These are phyloP conservation scores for Talaromyces sp. DNA, from an alignment of 2,329 filamentous ascomycete species.

Conservation along the genomic window DNA sequence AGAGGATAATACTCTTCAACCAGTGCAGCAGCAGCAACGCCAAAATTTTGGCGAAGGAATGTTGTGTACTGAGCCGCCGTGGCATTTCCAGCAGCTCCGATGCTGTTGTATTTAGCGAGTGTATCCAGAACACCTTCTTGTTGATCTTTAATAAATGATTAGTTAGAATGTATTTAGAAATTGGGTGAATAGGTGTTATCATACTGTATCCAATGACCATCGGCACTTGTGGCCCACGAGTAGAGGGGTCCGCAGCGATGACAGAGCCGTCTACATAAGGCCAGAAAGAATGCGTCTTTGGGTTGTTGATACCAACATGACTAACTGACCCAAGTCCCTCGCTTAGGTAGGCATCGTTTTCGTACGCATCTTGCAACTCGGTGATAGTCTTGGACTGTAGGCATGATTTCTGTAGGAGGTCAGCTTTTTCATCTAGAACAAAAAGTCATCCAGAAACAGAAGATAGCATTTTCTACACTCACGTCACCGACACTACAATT, in stretches of 20 bases:
- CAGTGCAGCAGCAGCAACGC: background rate
- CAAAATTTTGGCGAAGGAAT: slow-evolving; percentile 17
- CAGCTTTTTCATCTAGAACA: background rate
- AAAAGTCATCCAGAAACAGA: background rate
- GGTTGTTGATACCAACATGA: background rate
- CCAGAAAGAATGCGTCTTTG: slow-evolving; percentile 9
- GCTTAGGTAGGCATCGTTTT: slow-evolving; percentile 1
- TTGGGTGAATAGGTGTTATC: background rate
- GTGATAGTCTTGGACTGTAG: slow-evolving; percentile 14
- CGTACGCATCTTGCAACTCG: slow-evolving; percentile 13
- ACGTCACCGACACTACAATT: slow-evolving; percentile 7
- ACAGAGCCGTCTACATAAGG: slow-evolving; percentile 19
- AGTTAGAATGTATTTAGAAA: background rate
- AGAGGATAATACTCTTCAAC: background rate
- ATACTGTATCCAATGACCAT: slow-evolving; percentile 19
- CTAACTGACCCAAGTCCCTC: background rate
- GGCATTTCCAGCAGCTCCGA: background rate
- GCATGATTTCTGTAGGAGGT: slow-evolving; percentile 15
- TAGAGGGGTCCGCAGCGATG: slow-evolving; percentile 14
- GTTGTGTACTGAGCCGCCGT: slow-evolving; percentile 9
- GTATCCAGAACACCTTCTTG: background rate
- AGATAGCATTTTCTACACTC: background rate
- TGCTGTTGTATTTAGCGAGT: background rate
- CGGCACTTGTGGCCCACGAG: slow-evolving; percentile 16
- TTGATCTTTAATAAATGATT: background rate